Evolutionary conservation across 2,329 filamentous ascomycete genomes (phyloP), one percentile per base, ranked within the genome.

Genomic region (Didymella pomorum): DNA sequence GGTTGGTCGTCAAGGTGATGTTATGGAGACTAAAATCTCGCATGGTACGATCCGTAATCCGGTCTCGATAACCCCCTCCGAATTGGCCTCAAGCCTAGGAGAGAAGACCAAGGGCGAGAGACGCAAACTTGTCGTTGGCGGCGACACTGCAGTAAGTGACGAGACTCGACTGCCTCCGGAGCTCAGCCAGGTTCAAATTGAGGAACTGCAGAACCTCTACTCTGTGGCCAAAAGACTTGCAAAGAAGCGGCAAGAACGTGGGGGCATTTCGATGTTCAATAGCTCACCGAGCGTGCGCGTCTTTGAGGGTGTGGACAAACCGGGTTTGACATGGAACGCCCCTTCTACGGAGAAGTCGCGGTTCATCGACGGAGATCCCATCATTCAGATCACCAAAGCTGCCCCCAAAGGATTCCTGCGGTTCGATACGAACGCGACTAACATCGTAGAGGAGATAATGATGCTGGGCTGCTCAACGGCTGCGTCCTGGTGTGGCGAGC

Each of bases 41-140:
- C 79, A 83, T 29, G 86, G 86, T 1, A 80, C 76, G 10, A 74
- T 86, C 20, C 79, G 79, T 6, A 87, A 87, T 46, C 82, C 88
- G 1, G 72, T 84, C 18, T 79, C 78, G 25, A 64, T 88, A 14
- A 86, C 84, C 1, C 81, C 82, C 20, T 71, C 76, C 8, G 66
- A 75, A 16, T n/a, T 78, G 10, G 56, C 67, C 16, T 57, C 51
- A 8, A 56, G 77, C 63, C 33, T 72, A 21, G 69, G 79, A 18
- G 77, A 81, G 47, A 71, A 76, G n/a, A 63, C 68, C 11, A 61
- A 67, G 18, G 44, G 45, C 0, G 52, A 71, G 12, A 50, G 57
- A 8, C 48, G 52, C 21, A 68, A 12, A 28, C 51, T 75, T 18
- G 58, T 71, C 18, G 39, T 79, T 70, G 65, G 74, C 1, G 71